Base-by-base conservation (phyloP, 2,329 filamentous ascomycete species). In the Colletotrichum higginsianum region DNA sequence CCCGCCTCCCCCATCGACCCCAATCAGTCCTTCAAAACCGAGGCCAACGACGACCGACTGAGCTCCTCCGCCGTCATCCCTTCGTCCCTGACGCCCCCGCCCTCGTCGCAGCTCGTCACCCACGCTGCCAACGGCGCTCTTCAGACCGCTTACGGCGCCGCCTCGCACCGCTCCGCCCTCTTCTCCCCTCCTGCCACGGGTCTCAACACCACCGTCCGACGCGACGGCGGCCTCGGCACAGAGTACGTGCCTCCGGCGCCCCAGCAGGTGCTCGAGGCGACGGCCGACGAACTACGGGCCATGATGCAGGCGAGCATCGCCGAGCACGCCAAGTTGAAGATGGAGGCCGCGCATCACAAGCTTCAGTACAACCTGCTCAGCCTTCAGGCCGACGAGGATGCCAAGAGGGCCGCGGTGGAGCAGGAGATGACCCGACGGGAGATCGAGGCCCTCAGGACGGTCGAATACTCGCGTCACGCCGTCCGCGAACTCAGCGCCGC, bases 381-480 rank as follows among this genome's bases (percentile, higher is more conserved):
- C 62, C 91, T 98, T 75, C 94, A 97, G 78, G 95, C 93, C 66
- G 91, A 92, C 60, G 94, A 97, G 76, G 92, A 95, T 40, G 90
- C 94, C 12, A 95, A 97, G 81, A 91, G 95, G 35, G 94, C 96
- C 75, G 93, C 92, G 46, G 95, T 98, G 6, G 96, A 98, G 81
- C 93, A 97, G 77, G 93, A 96, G 75, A 95, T 98, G 89, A 93
- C 92, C n/a, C 90, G 94, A 73, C 89, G 93, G 26, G 95, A 98
- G 81, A 92, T 97, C 23, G 93, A 98, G 73, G 93, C 95, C 15
- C 85, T 98, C 38, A 92, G 95, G 72, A 87, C 88, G 73, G 91
- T 91, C 16, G 93, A 96, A 78, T 89, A 93, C 78, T 89, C 90
- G 62, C 89, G 88, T 62, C 90, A 92, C 72, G 87, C 87, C 4